Conservation (phyloP, 176 grass and related monocot species). For the Carex cristatella region DNA sequence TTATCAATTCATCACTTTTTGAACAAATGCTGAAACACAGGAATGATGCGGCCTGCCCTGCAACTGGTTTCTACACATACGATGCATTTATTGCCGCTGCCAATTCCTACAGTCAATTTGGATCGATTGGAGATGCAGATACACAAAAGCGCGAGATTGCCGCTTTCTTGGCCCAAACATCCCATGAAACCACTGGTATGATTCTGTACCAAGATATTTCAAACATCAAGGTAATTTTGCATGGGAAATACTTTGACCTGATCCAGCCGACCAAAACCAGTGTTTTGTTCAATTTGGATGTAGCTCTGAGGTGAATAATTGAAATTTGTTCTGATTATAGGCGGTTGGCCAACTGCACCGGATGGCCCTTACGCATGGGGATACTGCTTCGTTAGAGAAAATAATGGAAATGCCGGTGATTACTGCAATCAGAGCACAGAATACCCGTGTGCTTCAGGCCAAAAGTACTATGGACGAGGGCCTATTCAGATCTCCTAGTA, state of each 20-base stretch:
- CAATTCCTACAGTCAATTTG: conserved; percentile 18
- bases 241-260: neutral
- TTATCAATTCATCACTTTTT: conserved; percentile 19
- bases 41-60: conserved; percentile 10
- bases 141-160: conserved; percentile 43
- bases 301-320: neutral
- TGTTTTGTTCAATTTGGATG: neutral
- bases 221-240: neutral
- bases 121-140: neutral
- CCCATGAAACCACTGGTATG: conserved; percentile 49
- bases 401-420: neutral
- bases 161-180: conserved; percentile 52
- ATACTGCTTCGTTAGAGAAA: conserved; percentile 28
- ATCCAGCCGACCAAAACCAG: neutral
- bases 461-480: conserved; percentile 33
- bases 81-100: conserved; percentile 23
- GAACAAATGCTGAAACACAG: conserved; percentile 25
- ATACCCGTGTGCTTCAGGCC: conserved; percentile 23
- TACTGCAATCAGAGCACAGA: conserved; percentile 20
- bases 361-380: conserved; percentile 48
- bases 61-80: conserved; percentile 24
- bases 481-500: conserved; percentile 38
- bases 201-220: neutral
- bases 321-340: neutral
- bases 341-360: conserved; percentile 33